These are phyloP conservation scores for Neurospora sp. DNA, from an alignment of 495 filamentous ascomycete genomes.

Conservation along the genomic window DNA sequence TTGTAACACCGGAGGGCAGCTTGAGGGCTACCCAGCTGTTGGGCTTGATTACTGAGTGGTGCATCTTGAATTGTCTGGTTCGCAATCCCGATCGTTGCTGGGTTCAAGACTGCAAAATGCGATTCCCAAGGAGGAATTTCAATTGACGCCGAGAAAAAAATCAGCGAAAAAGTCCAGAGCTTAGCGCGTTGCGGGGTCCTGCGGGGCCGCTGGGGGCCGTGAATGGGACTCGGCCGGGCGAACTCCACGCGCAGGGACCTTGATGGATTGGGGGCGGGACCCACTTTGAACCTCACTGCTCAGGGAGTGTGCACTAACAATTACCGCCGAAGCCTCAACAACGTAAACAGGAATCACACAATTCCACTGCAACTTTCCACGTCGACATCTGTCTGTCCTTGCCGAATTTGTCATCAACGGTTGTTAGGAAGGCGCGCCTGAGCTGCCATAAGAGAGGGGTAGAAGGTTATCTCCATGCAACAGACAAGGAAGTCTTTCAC, in stretches of 20 bases:
- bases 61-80: slow-evolving; percentile 21
- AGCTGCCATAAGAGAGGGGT: neutral
- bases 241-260: neutral
- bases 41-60: slow-evolving; percentile 43
- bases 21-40: slow-evolving; percentile 55
- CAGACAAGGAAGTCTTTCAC: neutral
- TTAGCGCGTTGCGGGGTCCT: neutral
- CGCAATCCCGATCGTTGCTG: neutral
- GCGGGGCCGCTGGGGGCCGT: neutral
- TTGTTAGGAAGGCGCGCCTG: neutral
- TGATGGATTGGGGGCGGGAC: neutral
- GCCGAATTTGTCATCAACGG: neutral
- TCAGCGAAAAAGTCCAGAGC: neutral
- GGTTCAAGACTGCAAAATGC: neutral
- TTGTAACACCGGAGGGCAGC: slow-evolving; percentile 56
- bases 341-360: neutral
- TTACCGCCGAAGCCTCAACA: neutral
- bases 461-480: neutral
- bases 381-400: neutral
- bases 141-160: neutral
- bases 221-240: neutral
- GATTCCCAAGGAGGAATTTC: neutral
- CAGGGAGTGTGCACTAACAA: neutral
- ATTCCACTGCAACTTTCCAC: neutral
- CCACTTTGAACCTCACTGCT: neutral